Percentiles rank a stretch among this genome's conserved stretches.
phyloP scores from a whole-genome alignment of 345 rosid genomes.

The Odontarrhena argentea region DNA sequence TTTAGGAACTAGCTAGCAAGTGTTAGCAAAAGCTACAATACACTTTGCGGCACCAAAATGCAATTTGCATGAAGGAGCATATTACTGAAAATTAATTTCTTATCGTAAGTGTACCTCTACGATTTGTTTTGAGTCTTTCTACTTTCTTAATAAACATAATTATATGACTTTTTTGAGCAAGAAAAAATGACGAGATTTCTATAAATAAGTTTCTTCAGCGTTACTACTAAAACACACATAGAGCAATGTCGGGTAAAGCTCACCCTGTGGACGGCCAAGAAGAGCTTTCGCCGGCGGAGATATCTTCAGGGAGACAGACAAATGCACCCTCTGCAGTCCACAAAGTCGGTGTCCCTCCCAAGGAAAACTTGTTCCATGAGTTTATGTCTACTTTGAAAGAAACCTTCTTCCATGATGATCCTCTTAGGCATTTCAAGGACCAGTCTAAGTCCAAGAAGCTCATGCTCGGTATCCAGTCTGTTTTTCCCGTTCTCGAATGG shows the following conservation, averaged over 20 bases:
- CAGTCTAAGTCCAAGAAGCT: conserved; percentile 61
- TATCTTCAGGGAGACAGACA: conserved; percentile 21
- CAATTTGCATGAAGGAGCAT: conserved; percentile 5
- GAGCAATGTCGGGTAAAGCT: conserved; percentile 30
- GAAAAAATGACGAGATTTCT: conserved; percentile 13
- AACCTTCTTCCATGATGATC: conserved; percentile 84
- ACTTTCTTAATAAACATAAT: neutral
- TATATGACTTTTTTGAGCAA: neutral
- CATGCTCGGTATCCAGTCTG: conserved; percentile 62
- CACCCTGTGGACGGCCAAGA: conserved; percentile 23
- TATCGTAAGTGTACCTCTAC: neutral
- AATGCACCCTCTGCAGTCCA: conserved; percentile 46
- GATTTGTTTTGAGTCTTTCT: neutral
- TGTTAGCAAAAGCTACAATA: conserved; percentile 15
- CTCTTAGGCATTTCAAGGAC: conserved; percentile 78
- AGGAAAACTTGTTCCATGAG: conserved; percentile 71
- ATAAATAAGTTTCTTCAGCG: conserved; percentile 24
- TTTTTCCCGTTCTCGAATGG: conserved; percentile 83
- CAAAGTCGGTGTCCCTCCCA: conserved; percentile 77
- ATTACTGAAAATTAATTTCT: conserved; percentile 6
- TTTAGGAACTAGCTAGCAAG: neutral
- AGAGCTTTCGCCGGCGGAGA: conserved; percentile 23
- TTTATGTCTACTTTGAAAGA: conserved; percentile 62
- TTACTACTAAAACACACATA: conserved; percentile 18
- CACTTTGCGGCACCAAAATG: neutral